Conservation (phyloP, 2,329 filamentous ascomycete genomes). For the Talaromyces sp. region DNA sequence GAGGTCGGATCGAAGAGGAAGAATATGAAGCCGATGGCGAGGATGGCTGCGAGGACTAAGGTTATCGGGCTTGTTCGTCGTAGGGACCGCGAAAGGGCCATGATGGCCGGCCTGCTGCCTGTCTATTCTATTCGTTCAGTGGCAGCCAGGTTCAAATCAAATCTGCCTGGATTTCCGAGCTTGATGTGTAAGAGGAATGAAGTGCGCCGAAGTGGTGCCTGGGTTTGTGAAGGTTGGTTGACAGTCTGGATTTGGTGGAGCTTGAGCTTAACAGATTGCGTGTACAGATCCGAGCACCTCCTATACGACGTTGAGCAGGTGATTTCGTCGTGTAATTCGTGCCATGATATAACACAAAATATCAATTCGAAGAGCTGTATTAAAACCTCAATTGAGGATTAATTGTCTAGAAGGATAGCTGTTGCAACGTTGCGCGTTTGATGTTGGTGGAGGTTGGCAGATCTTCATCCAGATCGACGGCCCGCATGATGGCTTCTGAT, state of each 20-base stretch:
- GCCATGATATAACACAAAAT: constrained; percentile 5
- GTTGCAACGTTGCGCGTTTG: constrained; percentile 17
- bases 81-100: constrained; percentile 65
- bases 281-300: not conserved
- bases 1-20: constrained; percentile 60
- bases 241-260: not conserved
- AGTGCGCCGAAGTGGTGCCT: not conserved
- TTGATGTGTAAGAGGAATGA: not conserved
- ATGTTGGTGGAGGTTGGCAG: constrained; percentile 9
- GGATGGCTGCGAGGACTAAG: constrained; percentile 66
- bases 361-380: not conserved
- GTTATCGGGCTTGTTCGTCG: constrained; percentile 78
- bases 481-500: not conserved
- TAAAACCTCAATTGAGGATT: not conserved
- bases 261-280: constrained; percentile 9
- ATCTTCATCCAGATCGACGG: constrained; percentile 8
- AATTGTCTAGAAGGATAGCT: not conserved
- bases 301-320: constrained; percentile 3
- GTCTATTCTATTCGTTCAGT: not conserved
- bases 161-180: not conserved
- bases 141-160: not conserved
- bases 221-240: not conserved
- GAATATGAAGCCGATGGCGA: constrained; percentile 70
- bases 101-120: constrained; percentile 27
- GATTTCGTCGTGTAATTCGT: not conserved